phyloP scores from a whole-genome alignment of 176 grass and related monocot species.

The Elymus sibiricus region DNA sequence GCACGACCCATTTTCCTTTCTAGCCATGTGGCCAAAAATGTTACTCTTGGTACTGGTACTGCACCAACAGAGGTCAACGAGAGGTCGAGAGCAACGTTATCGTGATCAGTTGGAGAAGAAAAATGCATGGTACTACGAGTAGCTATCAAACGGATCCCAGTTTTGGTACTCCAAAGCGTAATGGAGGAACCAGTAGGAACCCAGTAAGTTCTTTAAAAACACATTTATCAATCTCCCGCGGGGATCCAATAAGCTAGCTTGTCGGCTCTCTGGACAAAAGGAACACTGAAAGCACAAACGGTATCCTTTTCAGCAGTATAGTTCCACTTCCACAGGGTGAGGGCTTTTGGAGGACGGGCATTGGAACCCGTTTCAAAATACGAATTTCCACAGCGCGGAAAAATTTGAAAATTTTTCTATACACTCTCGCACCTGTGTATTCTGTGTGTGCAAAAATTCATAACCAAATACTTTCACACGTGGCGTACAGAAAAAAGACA shows the following conservation, averaged over 20 bases:
- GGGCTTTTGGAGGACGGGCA: too few relatives aligned
- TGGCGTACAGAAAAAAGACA: too few relatives aligned
- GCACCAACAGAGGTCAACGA: background rate
- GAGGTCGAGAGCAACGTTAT: background rate
- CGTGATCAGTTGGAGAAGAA: background rate
- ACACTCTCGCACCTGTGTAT: too few relatives aligned
- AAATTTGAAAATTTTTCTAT: too few relatives aligned
- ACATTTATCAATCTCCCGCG: too few relatives aligned
- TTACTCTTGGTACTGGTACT: too few relatives aligned
- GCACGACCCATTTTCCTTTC: background rate
- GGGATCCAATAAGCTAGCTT: background rate
- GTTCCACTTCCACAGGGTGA: background rate
- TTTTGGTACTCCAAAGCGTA: background rate
- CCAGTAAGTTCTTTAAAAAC: too few relatives aligned
- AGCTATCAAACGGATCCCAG: background rate
- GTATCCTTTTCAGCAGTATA: background rate
- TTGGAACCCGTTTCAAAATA: too few relatives aligned
- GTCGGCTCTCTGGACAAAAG: slow-evolving; percentile 3
- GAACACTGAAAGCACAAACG: too few relatives aligned
- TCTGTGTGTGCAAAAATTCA: too few relatives aligned
- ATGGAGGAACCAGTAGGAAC: background rate
- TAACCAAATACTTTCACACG: too few relatives aligned
- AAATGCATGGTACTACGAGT: background rate
- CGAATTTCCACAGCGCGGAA: too few relatives aligned
- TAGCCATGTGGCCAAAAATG: background rate